phyloP scores from a whole-genome alignment of 2,329 filamentous ascomycete genomes.

The Calonectria hawksworthii region DNA sequence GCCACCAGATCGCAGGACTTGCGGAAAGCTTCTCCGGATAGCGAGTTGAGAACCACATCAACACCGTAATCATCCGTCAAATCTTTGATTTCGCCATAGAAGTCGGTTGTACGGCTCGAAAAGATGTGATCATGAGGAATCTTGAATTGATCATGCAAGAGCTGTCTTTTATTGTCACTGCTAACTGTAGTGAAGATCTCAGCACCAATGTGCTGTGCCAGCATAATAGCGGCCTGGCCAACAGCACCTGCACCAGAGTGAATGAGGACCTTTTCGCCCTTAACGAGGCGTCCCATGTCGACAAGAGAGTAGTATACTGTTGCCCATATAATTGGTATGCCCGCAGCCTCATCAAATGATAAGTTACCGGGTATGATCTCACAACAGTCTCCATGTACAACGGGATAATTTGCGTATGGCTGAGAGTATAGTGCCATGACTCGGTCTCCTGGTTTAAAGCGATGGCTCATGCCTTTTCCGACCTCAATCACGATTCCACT shows the following conservation, averaged over 20 bases:
- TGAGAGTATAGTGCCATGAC: background rate
- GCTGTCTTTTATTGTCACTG: background rate
- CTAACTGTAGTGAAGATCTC: background rate
- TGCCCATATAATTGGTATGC: background rate
- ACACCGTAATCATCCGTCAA: background rate
- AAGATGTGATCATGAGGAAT: background rate
- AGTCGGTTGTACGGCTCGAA: background rate
- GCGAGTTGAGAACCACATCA: background rate
- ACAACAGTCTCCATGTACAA: background rate
- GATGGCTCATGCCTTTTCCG: background rate
- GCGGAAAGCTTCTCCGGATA: background rate
- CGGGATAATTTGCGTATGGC: background rate
- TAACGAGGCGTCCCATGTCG: background rate
- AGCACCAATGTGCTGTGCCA: background rate
- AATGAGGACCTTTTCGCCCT: background rate
- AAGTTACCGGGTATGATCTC: background rate
- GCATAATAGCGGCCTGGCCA: background rate
- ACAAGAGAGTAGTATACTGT: background rate
- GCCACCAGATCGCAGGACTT: background rate
- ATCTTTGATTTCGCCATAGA: background rate
- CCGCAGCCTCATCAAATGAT: background rate
- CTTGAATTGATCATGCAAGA: background rate
- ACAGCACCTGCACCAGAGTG: background rate
- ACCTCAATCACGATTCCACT: background rate
- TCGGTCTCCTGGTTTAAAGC: background rate